Base-by-base conservation (phyloP, 2,329 filamentous ascomycete genomes). In the Botrytis elliptica region DNA sequence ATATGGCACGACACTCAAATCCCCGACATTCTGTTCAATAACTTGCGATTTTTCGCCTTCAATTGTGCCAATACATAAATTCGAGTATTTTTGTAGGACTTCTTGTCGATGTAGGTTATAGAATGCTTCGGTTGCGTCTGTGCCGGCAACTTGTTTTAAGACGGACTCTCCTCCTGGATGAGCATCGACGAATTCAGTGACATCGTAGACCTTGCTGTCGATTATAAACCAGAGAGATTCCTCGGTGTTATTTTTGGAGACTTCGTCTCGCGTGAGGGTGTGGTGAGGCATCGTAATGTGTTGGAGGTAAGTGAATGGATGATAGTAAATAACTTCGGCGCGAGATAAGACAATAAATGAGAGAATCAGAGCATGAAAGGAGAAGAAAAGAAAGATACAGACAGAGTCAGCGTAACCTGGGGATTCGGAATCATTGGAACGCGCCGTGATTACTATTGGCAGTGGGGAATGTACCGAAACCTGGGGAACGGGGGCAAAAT, bases 31-130 rank as follows among this genome's bases (percentile, higher is more conserved):
- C 1, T 88, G 89, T 33, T 90, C 89, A 76, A 94, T 86, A 78
- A 96, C 89, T 80, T 94, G 89, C 33, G 93, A 87, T 79, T 87
- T 90, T 85, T 97, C 93, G 82, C 89, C 92, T 77, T 89, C 85
- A 80, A 97, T 82, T 22, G 89, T 92, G 79, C 94, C 94, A 78
- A 97, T 88, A 82, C 89, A 91, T 29, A 97, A 87, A 79, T 88
- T 86, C 65, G 87, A 84, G 85, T 97, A 97, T 82, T 94, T 94
- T 75, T 90, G 85, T 18, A 97, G 87, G n/a, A 97, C 93, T 83
- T 97, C 94, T 78, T 97, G 93, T 40, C 94, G 87, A 84, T 97
- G 94, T 71, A 97, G 90, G 85, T 97, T 97, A 88, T 97, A 97
- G 83, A 97, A 97, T 73, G 91, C 92, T 52, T 87, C 85, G 2